Evolutionary conservation across 257 asterid species (phyloP), one percentile per base, ranked within the genome.

Genomic region (Verbascum thapsus): DNA sequence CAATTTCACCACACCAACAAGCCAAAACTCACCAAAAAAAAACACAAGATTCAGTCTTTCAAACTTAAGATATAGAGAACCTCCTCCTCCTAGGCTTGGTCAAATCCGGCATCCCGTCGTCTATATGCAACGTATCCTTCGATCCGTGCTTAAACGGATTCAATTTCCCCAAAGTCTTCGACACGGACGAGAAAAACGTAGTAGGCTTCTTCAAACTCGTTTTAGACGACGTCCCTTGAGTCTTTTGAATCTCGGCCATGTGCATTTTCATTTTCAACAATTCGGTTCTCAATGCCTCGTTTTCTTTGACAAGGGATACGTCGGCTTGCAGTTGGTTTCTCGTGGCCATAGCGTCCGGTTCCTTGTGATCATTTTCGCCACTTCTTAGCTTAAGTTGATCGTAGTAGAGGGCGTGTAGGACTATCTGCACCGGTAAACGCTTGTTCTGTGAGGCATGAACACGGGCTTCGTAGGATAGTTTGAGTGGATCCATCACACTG

Each of bases 401-500:
- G 35, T 85, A 90, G 74, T 94, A 94, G 3, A 94, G 81, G 0
- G 96, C 95, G 43, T 90, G 97, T 41, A 94, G 90, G n/a, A 94
- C 99, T 66, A 90, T 83, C 26, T 90, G 96, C 8, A 90, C 99
- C 0, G 99, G 99, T 20, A 90, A 68, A 0, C 99, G 91, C 53
- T 94, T 94, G 83, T 94, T 94, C 40, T 94, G 97, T 3, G 99
- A 94, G 1, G 99, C 97, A 37, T 94, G 99, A 0, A 94, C 83
- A 47, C 97, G 68, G 1, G 97, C 99, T 32, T 94, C 97, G 34
- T 90, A 84, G 8, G 99, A 90, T 16, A 94, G 81, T 58, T 85
- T 90, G 11, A 94, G 80, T 0, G 99, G 82, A 72, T 94, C 99
- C 97, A 94, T 85, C 53, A 87, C 91, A 23, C 95, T 87, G 63